Evolutionary conservation across 441 rosid species (phyloP).

Genomic region (Pelargonium fulgidum): DNA sequence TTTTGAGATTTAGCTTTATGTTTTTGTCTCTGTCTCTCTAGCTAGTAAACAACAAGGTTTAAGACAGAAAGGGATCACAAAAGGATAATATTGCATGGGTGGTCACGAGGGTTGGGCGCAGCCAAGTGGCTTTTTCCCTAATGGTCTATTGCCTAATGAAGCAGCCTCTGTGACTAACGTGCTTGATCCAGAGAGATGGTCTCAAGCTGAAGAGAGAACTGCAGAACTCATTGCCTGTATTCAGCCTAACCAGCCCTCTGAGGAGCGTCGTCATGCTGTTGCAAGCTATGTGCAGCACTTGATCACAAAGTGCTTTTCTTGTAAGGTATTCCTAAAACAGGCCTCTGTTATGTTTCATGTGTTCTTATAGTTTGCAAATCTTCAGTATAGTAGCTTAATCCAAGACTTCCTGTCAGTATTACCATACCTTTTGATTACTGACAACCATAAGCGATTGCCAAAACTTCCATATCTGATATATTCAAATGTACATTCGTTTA

Average conservation of each 20-base stretch:
- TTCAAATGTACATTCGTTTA: no score
- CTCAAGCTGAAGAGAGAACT: slow-evolving; percentile 20
- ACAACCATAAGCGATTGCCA: no score
- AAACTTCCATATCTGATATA: no score
- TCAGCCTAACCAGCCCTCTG: slow-evolving; percentile 21
- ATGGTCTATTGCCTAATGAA: slow-evolving; percentile 21
- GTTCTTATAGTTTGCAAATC: not conserved
- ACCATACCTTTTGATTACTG: no score
- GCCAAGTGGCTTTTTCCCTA: slow-evolving; percentile 17
- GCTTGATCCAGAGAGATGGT: slow-evolving; percentile 22
- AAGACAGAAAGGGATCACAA: slow-evolving; percentile 5
- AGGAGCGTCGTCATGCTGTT: slow-evolving; percentile 17
- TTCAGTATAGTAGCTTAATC: not conserved
- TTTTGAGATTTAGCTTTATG: not conserved
- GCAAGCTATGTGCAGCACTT: slow-evolving; percentile 19
- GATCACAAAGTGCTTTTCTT: slow-evolving; percentile 21
- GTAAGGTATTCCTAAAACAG: slow-evolving; percentile 15
- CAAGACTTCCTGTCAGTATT: no score
- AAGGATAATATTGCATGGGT: slow-evolving; percentile 17
- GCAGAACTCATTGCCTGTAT: slow-evolving; percentile 19
- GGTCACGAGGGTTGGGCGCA: slow-evolving; percentile 12
- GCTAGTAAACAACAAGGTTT: not conserved
- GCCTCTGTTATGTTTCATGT: not conserved
- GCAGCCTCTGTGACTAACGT: slow-evolving; percentile 13
- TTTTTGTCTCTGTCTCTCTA: not conserved